Conservation (phyloP, 106 monocot genomes). For the Dioscorea dumetorum region DNA sequence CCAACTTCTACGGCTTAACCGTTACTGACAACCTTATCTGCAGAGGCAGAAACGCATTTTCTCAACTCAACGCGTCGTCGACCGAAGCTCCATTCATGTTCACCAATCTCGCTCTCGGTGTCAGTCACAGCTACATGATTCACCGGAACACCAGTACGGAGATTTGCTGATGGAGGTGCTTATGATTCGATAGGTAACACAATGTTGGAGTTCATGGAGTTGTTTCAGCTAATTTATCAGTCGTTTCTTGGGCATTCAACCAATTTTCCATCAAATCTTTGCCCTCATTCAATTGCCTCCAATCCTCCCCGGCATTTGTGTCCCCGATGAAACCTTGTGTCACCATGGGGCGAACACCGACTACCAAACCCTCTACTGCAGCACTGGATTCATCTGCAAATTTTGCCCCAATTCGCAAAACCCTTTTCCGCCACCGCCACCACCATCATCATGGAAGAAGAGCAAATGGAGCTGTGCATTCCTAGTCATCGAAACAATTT, state of each 20-base stretch:
- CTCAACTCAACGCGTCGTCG: conserved; percentile 21
- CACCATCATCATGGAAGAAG: conserved; percentile 2
- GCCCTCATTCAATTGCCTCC: conserved; percentile 19
- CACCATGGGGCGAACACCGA: conserved; percentile 26
- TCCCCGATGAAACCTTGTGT: conserved; percentile 17
- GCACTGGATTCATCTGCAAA: conserved; percentile 51
- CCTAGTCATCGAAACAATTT: conserved; percentile 45
- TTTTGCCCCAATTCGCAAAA: background rate
- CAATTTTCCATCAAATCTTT: conserved; percentile 3
- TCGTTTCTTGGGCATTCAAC: conserved; percentile 55
- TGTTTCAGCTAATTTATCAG: conserved; percentile 32
- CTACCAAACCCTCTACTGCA: conserved; percentile 37
- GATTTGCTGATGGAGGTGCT: conserved; percentile 16
- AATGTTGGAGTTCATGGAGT: conserved; percentile 56
- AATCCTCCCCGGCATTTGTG: conserved; percentile 71
- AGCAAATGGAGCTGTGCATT: conserved; percentile 29
- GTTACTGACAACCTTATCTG: conserved; percentile 30
- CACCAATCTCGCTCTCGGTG: conserved; percentile 47
- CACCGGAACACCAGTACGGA: conserved; percentile 30
- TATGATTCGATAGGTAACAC: conserved; percentile 22
- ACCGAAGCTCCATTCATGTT: conserved; percentile 21
- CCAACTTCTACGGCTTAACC: conserved; percentile 51
- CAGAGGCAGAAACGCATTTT: conserved; percentile 35
- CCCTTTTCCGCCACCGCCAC: background rate
- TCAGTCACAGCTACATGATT: conserved; percentile 57